A percentile compares a stretch with the other conserved stretches of the same genome.
phyloP scores from a whole-genome alignment of 352 stramenopile species.

The Phytopythium helicoides region DNA sequence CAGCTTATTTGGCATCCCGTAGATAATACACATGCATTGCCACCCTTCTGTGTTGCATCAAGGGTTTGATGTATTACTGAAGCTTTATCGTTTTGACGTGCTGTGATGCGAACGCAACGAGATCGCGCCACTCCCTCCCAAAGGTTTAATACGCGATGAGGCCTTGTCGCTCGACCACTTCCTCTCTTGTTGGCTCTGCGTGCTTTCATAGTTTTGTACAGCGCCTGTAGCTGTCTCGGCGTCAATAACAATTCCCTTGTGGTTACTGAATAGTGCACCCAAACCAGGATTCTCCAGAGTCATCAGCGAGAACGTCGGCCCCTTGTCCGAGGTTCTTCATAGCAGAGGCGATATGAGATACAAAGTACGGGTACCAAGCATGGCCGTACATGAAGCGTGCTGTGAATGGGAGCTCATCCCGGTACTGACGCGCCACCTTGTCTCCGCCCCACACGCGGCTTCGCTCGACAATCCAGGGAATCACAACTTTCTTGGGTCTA shows the following conservation, averaged over 20 bases:
- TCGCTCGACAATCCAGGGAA: conserved; percentile 82
- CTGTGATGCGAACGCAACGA: too few relatives aligned
- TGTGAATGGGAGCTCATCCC: conserved; percentile 72
- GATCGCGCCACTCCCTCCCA: background rate
- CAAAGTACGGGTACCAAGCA: conserved; percentile 75
- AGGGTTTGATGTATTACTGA: background rate
- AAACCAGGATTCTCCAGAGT: conserved; percentile 55
- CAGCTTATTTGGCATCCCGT: conserved; percentile 4
- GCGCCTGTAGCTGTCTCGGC: conserved; percentile 2
- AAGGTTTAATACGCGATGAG: conserved; percentile 7
- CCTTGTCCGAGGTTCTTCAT: conserved; percentile 71
- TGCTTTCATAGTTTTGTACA: conserved; percentile 6
- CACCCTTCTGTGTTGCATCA: too few relatives aligned
- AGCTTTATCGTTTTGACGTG: background rate
- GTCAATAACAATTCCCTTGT: background rate
- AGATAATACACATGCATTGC: background rate
- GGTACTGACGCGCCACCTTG: conserved; percentile 57
- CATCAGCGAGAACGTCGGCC: conserved; percentile 22
- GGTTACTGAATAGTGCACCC: conserved; percentile 60
- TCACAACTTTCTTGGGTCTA: conserved; percentile 63
- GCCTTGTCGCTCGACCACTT: conserved; percentile 1
- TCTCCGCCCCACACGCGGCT: conserved; percentile 66
- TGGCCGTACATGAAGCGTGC: conserved; percentile 78
- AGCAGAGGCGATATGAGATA: conserved; percentile 55
- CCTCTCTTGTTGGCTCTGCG: background rate